Conservation (phyloP, 2,329 filamentous ascomycete genomes). For the Bimuria novae-zelandiae region DNA sequence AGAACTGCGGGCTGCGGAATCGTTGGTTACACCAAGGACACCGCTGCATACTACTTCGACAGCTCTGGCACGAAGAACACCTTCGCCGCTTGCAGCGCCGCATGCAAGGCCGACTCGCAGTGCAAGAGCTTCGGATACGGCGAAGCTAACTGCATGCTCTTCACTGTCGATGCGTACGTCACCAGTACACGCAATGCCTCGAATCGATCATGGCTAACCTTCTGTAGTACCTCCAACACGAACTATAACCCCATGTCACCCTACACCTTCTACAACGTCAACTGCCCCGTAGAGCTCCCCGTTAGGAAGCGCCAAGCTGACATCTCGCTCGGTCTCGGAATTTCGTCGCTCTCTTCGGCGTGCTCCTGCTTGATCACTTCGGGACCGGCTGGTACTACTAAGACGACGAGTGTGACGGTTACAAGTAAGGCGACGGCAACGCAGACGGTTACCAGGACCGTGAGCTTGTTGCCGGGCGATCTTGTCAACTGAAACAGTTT, state of each 20-base stretch:
- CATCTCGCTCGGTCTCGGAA: constrained; percentile 32
- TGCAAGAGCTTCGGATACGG: constrained; percentile 41
- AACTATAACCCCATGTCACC: constrained; percentile 41
- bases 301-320: constrained; percentile 36
- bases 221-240: constrained; percentile 31
- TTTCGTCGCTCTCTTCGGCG: constrained; percentile 27
- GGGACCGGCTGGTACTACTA: constrained; percentile 30
- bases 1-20: constrained; percentile 36
- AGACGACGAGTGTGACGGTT: constrained; percentile 24
- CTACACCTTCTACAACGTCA: constrained; percentile 39
- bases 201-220: neutral
- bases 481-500: neutral
- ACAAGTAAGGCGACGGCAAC: constrained; percentile 24
- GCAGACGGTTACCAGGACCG: constrained; percentile 27
- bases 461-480: constrained; percentile 14
- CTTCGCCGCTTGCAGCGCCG: constrained; percentile 32
- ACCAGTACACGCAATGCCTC: neutral
- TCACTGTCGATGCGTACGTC: constrained; percentile 37
- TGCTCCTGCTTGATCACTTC: constrained; percentile 39
- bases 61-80: constrained; percentile 41
- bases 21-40: constrained; percentile 38
- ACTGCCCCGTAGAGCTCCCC: constrained; percentile 35
- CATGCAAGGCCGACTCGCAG: constrained; percentile 38
- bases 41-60: constrained; percentile 40
- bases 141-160: constrained; percentile 41